Conservation (phyloP, 208 protist genomes). For the Acanthamoeba healyi region DNA sequence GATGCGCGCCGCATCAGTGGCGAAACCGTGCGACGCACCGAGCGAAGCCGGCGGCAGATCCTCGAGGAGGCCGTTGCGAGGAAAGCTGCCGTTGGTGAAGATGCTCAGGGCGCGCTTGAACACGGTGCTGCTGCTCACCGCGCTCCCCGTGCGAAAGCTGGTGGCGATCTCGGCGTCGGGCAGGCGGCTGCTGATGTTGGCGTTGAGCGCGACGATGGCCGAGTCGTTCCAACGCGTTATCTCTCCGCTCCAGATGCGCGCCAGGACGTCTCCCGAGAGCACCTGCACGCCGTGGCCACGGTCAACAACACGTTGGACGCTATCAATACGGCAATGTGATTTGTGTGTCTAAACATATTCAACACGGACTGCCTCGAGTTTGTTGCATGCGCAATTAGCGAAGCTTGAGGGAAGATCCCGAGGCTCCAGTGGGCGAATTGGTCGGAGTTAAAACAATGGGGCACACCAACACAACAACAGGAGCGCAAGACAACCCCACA, state of each 20-base stretch:
- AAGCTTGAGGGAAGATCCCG: neutral
- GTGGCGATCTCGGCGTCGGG: neutral
- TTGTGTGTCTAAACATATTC: no score
- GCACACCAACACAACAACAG: no score
- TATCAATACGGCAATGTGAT: no score
- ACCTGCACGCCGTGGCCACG: neutral
- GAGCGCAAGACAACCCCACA: no score
- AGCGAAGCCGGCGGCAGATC: neutral
- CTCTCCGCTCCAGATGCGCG: slow-evolving; percentile 22
- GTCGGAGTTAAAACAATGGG: neutral
- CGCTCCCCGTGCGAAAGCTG: neutral
- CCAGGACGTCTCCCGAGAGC: neutral
- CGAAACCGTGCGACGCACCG: neutral
- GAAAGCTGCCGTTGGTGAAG: neutral
- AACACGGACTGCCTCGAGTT: no score
- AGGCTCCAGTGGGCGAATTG: neutral
- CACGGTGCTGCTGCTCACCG: neutral
- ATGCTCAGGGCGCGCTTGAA: slow-evolving; percentile 3
- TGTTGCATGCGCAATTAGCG: no score
- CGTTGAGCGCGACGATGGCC: slow-evolving; percentile 4
- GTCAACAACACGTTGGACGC: neutral
- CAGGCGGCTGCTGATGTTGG: neutral
- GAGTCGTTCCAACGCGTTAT: slow-evolving; percentile 20
- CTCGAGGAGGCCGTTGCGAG: neutral
- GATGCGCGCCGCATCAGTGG: neutral